Evolutionary conservation across 208 protist species (phyloP).

Genomic region (Trypanosoma boissoni): DNA sequence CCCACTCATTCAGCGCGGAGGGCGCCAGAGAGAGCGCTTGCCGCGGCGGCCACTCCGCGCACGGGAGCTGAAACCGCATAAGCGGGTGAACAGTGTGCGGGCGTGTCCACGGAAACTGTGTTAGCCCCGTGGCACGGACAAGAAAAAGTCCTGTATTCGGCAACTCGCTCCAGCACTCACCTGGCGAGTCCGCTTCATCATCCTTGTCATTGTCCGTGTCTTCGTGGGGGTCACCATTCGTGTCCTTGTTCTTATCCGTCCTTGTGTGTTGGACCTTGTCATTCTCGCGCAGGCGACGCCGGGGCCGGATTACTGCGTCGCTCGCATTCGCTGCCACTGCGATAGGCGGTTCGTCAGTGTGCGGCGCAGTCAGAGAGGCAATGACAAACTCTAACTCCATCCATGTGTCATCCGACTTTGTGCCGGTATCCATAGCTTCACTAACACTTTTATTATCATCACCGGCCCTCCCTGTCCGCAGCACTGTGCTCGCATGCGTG

Average conservation of each 20-base stretch:
- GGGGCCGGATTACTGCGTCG: neutral
- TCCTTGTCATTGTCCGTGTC: constrained; percentile 22
- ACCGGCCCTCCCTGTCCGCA: neutral
- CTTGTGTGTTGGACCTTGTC: no score
- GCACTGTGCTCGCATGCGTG: constrained; percentile 28
- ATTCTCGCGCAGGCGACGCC: neutral
- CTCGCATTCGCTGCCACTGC: neutral
- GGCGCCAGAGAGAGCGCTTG: no score
- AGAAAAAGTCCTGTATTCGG: constrained; percentile 61
- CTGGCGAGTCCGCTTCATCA: neutral
- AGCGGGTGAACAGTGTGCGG: constrained; percentile 26
- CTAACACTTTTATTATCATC: neutral
- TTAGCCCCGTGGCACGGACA: constrained; percentile 15
- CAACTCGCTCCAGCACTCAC: constrained; percentile 61
- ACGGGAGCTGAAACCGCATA: constrained; percentile 60
- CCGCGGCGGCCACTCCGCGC: constrained; percentile 12
- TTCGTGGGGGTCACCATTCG: neutral
- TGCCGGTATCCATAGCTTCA: neutral
- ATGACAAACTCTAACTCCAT: neutral
- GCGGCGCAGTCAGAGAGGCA: neutral
- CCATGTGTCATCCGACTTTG: neutral
- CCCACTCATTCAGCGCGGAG: constrained; percentile 35
- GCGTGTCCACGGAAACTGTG: constrained; percentile 35
- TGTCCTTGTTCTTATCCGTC: no score
- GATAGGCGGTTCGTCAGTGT: neutral